Evolutionary conservation across 768 basidiomycete species (phyloP).

Genomic region (Termitomyces sp.): DNA sequence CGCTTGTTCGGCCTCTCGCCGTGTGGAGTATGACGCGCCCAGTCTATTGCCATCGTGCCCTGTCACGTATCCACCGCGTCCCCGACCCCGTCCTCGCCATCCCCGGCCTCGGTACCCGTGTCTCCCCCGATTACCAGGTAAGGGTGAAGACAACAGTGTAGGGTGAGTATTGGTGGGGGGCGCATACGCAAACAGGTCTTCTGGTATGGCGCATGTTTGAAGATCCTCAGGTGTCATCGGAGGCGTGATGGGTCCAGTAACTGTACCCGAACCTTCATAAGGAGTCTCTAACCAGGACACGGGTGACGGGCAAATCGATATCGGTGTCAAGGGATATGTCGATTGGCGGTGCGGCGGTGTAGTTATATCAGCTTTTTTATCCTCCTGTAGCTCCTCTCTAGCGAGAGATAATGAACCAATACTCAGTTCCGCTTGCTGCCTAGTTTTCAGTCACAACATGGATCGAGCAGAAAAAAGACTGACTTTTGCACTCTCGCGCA

Average conservation of each 20-base stretch:
- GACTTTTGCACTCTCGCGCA: constrained; percentile 4
- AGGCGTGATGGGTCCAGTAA: constrained; percentile 6
- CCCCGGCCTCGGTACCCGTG: not conserved
- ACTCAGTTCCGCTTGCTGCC: not conserved
- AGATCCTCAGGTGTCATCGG: constrained; percentile 24
- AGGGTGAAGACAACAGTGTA: not conserved
- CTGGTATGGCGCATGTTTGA: constrained; percentile 27
- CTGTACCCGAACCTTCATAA: not conserved
- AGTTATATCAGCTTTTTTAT: not conserved
- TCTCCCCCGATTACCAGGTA: not conserved
- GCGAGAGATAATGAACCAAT: not conserved
- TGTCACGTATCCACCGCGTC: constrained; percentile 1
- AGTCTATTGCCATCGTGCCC: not conserved
- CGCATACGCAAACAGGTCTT: constrained; percentile 24
- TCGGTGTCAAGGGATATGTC: constrained; percentile 17
- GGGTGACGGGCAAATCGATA: constrained; percentile 18
- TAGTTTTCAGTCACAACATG: not conserved
- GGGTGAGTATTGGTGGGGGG: not conserved
- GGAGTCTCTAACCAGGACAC: constrained; percentile 11
- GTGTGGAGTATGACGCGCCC: not conserved
- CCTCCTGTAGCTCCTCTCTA: not conserved
- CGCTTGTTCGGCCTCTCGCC: not conserved
- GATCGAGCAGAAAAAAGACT: not conserved
- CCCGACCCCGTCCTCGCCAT: constrained; percentile 1
- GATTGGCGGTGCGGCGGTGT: not conserved